Conservation (phyloP, 2,329 filamentous ascomycete genomes). For the Botryotinia convoluta region DNA sequence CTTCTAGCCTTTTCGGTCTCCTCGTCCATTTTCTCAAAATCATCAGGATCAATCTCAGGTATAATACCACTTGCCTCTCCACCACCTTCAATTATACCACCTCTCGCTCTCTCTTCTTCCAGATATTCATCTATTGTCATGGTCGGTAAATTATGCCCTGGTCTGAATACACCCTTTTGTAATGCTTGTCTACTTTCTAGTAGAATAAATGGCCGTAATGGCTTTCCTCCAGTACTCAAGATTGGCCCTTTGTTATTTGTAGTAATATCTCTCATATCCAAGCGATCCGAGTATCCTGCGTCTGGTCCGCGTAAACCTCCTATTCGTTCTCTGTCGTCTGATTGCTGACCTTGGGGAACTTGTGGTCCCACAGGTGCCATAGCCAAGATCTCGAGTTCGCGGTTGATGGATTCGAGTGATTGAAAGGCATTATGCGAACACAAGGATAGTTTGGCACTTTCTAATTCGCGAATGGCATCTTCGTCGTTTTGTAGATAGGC, state of each 20-base stretch:
- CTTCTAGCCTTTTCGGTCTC: constrained; percentile 90
- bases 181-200: constrained; percentile 73
- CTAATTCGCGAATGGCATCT: constrained; percentile 73
- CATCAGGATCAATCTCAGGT: constrained; percentile 82
- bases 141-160: constrained; percentile 89
- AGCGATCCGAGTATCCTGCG: constrained; percentile 65
- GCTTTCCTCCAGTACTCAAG: constrained; percentile 75
- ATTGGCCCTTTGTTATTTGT: constrained; percentile 62
- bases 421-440: constrained; percentile 79
- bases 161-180: constrained; percentile 77
- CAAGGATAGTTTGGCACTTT: constrained; percentile 72
- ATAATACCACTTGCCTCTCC: constrained; percentile 69
- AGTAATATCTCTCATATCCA: constrained; percentile 63
- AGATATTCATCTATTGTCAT: constrained; percentile 99
- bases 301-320: constrained; percentile 34
- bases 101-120: constrained; percentile 80
- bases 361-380: constrained; percentile 59
- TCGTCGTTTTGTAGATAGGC: constrained; percentile 71
- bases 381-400: constrained; percentile 79
- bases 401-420: constrained; percentile 79
- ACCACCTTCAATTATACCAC: constrained; percentile 88
- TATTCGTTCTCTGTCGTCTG: constrained; percentile 47
- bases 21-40: constrained; percentile 79
- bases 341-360: constrained; percentile 44
- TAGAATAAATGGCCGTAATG: constrained; percentile 86